Percentiles rank a stretch among this genome's conserved stretches.
Evolutionary conservation across 305 asterid genomes (phyloP).

Genomic region (Fraxinus sp.): DNA sequence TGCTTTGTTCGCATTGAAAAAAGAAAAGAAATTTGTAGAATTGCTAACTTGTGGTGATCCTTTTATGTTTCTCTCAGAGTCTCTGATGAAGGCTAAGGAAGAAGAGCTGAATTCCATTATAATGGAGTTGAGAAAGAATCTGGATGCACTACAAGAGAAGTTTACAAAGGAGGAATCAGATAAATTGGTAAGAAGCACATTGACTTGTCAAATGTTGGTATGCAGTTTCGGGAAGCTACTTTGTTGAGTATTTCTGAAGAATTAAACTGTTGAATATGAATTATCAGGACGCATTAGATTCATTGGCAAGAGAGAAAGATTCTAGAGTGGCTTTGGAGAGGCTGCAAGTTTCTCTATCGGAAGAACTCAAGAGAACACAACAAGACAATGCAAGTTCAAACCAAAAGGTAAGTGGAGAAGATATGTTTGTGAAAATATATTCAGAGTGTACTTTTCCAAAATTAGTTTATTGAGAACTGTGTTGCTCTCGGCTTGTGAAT

Average conservation of each 20-base stretch:
- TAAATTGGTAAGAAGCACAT: constrained; percentile 48
- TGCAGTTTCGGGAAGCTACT: neutral
- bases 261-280: constrained; percentile 13
- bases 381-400: constrained; percentile 53
- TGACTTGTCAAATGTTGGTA: neutral
- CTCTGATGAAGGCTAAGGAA: constrained; percentile 72
- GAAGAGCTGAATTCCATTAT: constrained; percentile 77
- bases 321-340: constrained; percentile 63
- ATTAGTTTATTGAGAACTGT: neutral
- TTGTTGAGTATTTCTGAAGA: constrained; percentile 12
- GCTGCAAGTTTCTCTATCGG: constrained; percentile 62
- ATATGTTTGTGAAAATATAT: neutral
- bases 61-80: constrained; percentile 42
- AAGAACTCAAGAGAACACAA: constrained; percentile 73
- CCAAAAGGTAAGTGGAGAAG: constrained; percentile 54
- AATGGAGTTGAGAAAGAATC: constrained; percentile 65
- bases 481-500: constrained; percentile 7
- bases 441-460: neutral
- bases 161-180: constrained; percentile 65
- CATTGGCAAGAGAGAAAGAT: constrained; percentile 64
- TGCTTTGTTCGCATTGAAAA: neutral
- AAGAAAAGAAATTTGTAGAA: neutral
- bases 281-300: constrained; percentile 73
- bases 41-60: neutral
- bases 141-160: constrained; percentile 65